These are phyloP conservation scores for Priceomyces carsonii DNA, from an alignment of 805 yeast species.

Conservation along the genomic window DNA sequence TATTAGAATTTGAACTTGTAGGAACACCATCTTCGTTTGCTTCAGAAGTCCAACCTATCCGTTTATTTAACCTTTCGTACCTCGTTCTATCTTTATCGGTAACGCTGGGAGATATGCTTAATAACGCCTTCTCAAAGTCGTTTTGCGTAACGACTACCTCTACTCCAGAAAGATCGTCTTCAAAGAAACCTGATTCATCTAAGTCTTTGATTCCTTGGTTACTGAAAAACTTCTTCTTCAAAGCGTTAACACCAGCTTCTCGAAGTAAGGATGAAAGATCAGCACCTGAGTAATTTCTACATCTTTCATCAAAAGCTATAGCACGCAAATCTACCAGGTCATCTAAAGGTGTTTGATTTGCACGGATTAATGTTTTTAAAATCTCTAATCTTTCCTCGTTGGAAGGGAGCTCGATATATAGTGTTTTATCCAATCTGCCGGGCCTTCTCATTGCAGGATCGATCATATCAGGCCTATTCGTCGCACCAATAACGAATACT, in stretches of 20 bases:
- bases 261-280: slow-evolving; percentile 89
- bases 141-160: slow-evolving; percentile 55
- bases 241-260: slow-evolving; percentile 90
- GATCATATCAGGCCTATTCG: slow-evolving; percentile 96
- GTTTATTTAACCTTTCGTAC: slow-evolving; percentile 71
- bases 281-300: slow-evolving; percentile 93
- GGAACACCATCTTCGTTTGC: slow-evolving; percentile 12
- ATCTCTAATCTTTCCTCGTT: slow-evolving; percentile 80
- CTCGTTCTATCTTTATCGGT: slow-evolving; percentile 78
- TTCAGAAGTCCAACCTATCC: slow-evolving; percentile 69
- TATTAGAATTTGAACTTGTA: neutral
- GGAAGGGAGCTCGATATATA: slow-evolving; percentile 87
- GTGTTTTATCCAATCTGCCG: slow-evolving; percentile 90
- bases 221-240: slow-evolving; percentile 69
- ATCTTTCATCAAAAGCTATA: slow-evolving; percentile 74
- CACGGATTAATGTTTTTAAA: slow-evolving; percentile 67
- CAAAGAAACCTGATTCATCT: slow-evolving; percentile 38
- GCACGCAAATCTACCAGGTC: slow-evolving; percentile 56
- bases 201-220: slow-evolving; percentile 40
- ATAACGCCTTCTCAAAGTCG: slow-evolving; percentile 74
- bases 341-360: slow-evolving; percentile 76
- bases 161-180: slow-evolving; percentile 38
- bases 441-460: slow-evolving; percentile 98
- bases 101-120: slow-evolving; percentile 84
- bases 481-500: slow-evolving; percentile 93